phyloP scores from a whole-genome alignment of 2,329 filamentous ascomycete genomes.

The Hysterium pulicare region DNA sequence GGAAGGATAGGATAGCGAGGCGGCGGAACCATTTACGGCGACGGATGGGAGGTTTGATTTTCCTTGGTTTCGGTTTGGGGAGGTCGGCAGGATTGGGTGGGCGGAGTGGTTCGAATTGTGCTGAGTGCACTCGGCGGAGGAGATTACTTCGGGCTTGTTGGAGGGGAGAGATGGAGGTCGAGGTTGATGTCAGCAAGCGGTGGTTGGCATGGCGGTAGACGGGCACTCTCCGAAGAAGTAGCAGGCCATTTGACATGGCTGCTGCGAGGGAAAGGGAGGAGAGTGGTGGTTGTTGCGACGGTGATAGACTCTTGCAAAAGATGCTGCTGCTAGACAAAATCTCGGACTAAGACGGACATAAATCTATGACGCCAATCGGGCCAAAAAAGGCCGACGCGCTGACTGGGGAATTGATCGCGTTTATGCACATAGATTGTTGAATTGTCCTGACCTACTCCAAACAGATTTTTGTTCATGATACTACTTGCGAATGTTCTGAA shows the following conservation, averaged over 20 bases:
- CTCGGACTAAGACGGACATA: too few species aligned
- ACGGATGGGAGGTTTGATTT: conserved; percentile 68
- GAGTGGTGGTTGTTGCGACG: too few species aligned
- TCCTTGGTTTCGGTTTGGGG: conserved; percentile 49
- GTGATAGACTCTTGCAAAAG: too few species aligned
- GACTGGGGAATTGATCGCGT: too few species aligned
- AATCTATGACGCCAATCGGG: too few species aligned
- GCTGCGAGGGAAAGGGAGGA: conserved; percentile 8
- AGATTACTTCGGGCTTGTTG: conserved; percentile 13
- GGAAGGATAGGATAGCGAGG: conserved; percentile 59
- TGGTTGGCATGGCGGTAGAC: conserved; percentile 14
- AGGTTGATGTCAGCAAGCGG: conserved; percentile 16
- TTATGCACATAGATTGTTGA: too few species aligned
- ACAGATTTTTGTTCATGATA: too few species aligned
- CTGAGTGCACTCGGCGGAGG: conserved; percentile 28
- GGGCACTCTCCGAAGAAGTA: conserved; percentile 29
- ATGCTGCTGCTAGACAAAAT: too few species aligned
- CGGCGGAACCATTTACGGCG: conserved; percentile 75
- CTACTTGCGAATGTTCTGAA: too few species aligned
- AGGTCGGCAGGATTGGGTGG: conserved; percentile 78
- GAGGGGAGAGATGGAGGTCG: conserved; percentile 10
- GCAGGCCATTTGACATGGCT: conserved; percentile 40
- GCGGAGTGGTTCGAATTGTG: conserved; percentile 41
- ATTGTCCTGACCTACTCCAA: too few species aligned
- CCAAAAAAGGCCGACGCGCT: too few species aligned